Evolutionary conservation across 2,329 filamentous ascomycete genomes (phyloP), one percentile per base, ranked within the genome.

Genomic region (Cytospora piceae): DNA sequence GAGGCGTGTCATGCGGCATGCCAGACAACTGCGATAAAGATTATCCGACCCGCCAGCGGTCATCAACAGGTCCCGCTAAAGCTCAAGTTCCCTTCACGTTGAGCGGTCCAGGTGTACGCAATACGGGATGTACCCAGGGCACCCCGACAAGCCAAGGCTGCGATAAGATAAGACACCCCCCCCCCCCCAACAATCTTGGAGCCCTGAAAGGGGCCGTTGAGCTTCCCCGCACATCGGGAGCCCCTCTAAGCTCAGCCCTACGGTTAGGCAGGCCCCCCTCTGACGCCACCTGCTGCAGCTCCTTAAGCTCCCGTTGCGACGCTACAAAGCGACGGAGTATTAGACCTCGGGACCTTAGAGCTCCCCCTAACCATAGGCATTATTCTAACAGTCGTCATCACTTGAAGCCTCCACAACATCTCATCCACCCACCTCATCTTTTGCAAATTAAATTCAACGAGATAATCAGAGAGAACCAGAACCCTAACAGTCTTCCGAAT

Each of bases 191-290:
- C 24, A 32, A 27, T 29, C 58, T 39, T 37, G n/a, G 34, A 37
- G 12, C 12, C 34, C 12, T 37, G 34, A 12, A 34, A 12, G 34
- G 34, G 34, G 11, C 34, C 29, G 32, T 56, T 29, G 29, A 58
- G 32, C 55, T 66, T 53, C 61, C 61, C 65, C 65, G 55, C 59
- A 63, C 27, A 17, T 56, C 59, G 6, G 29, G 34, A 49, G 27
- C 60, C 56, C 53, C 60, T 55, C 56, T 37, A 27, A 22, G 15
- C 42, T 67, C 65, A 67, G 65, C 65, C 65, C 65, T 67, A 64
- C 42, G 34, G 42, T 37, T 64, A 65, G 65, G 61, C 61, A 57
- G 65, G 46, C 61, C 37, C 34, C 52, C 52, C 27, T 52, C 56
- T 67, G 65, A 67, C 65, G 65, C 63, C 61, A 64, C 49, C 56